Evolutionary conservation across 164 flowering plant genomes (phyloP).

Genomic region (Buxus sempervirens): DNA sequence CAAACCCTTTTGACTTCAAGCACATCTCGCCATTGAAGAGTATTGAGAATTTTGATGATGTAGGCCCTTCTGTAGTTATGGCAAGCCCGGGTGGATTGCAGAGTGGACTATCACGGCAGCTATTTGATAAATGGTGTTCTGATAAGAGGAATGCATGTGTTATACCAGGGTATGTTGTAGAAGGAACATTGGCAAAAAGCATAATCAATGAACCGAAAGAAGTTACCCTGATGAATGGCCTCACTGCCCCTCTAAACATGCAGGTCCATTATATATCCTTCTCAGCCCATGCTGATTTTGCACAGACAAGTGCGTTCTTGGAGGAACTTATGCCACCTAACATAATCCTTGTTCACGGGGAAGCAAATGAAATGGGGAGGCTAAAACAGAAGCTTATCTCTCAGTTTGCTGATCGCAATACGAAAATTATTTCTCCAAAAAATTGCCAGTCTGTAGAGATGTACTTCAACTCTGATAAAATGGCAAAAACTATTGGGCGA

Average conservation of each 20-base stretch:
- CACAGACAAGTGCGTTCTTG: conserved; percentile 84
- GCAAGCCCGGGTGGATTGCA: conserved; percentile 93
- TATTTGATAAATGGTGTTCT: conserved; percentile 92
- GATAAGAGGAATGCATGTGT: conserved; percentile 94
- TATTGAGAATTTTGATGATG: conserved; percentile 80
- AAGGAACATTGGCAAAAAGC: conserved; percentile 88
- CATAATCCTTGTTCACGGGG: conserved; percentile 94
- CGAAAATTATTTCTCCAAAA: conserved; percentile 77
- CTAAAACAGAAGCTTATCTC: conserved; percentile 82
- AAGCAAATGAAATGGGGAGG: conserved; percentile 92
- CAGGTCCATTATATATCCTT: conserved; percentile 91
- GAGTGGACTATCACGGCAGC: conserved; percentile 88
- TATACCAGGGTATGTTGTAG: conserved; percentile 90
- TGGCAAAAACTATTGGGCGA: conserved; percentile 89
- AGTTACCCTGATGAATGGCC: conserved; percentile 90
- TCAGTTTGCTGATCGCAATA: conserved; percentile 68
- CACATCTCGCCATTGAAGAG: conserved; percentile 76
- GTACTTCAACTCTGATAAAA: conserved; percentile 89
- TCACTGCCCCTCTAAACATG: conserved; percentile 88
- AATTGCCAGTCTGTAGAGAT: conserved; percentile 96
- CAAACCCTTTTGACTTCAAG: conserved; percentile 92
- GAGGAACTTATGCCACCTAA: conserved; percentile 92
- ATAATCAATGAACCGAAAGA: conserved; percentile 91
- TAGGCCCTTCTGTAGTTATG: conserved; percentile 97
- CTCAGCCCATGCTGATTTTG: conserved; percentile 95